Evolutionary conservation across 2,329 filamentous ascomycete genomes (phyloP).

Genomic region (Trichoderma harzianum): DNA sequence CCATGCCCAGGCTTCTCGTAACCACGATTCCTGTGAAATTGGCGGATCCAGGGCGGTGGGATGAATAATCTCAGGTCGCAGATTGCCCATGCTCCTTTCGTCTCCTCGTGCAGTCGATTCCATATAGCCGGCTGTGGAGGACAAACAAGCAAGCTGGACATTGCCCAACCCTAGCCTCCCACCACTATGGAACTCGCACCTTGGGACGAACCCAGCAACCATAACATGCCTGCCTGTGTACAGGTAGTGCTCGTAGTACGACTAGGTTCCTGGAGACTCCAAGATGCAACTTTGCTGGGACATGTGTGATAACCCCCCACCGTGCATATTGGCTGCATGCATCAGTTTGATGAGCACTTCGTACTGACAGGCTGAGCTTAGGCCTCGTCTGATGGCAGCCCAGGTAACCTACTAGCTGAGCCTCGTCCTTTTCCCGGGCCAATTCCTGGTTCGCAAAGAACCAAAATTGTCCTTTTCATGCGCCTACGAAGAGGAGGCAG

Average conservation of each 20-base stretch:
- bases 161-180: background rate
- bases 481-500: background rate
- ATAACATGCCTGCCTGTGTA: background rate
- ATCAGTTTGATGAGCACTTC: slow-evolving; percentile 1
- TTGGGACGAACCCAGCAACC: background rate
- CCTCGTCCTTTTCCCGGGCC: background rate
- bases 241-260: background rate
- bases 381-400: background rate
- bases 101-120: background rate
- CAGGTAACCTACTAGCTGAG: background rate
- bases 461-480: background rate
- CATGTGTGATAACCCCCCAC: background rate
- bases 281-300: background rate
- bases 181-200: background rate
- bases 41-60: background rate
- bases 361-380: background rate
- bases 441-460: background rate
- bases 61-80: background rate
- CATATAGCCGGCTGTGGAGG: background rate
- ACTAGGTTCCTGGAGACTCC: background rate
- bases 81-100: slow-evolving; percentile 7
- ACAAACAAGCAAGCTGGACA: background rate
- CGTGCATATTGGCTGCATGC: background rate
- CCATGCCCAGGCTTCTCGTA: background rate
- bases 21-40: background rate